Base-by-base conservation (phyloP, 2,329 filamentous ascomycete species). In the Cytospora chrysosperma region DNA sequence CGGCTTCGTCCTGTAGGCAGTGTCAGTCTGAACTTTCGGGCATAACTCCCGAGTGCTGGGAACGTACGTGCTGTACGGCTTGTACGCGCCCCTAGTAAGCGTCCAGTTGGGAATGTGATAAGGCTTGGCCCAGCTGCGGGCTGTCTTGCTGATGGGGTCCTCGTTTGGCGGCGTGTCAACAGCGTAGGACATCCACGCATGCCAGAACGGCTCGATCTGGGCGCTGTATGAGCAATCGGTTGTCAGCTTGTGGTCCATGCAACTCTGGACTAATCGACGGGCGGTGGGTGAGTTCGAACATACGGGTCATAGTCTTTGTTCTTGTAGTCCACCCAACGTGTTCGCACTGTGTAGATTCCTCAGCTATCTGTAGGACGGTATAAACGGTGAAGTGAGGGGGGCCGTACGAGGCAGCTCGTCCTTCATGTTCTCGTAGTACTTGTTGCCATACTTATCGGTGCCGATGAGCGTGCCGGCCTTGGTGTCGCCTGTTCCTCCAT, bases 261-360 rank as follows among this genome's bases (percentile, higher is more conserved):
- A n/a, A n/a, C 27, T 43, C 43, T 1, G 32, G 30, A 3, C 24
- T 7, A 49, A 43, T 4, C 47, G 26, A 21, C n/a, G 32, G 32
- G 21, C 9, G 10, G 52, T 37, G 40, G n/a, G 8, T 12, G 61
- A 72, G 76, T 53, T 52, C 43, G 50, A n/a, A 72, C 86, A 71
- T 82, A 90, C 85, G 91, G 82, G 72, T 95, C 91, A 74, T 84
- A 91, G 77, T 98, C 92, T 72, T 91, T 83, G 77, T 91, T 85
- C 81, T 92, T 94, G 84, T 96, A 99, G 78, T 98, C 93, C 68
- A 99, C 91, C 95, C 96, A 99, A 83, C 93, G 88, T 71, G 93
- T 97, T 73, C 94, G 90, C 72, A 97, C 93, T 95, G 71, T 61
- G 56, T 21, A 24, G 21, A 15, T 55, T 32, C 15, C 26, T 56